Evolutionary conservation across 495 filamentous ascomycete genomes (phyloP).

Genomic region (Penicilliopsis zonata): DNA sequence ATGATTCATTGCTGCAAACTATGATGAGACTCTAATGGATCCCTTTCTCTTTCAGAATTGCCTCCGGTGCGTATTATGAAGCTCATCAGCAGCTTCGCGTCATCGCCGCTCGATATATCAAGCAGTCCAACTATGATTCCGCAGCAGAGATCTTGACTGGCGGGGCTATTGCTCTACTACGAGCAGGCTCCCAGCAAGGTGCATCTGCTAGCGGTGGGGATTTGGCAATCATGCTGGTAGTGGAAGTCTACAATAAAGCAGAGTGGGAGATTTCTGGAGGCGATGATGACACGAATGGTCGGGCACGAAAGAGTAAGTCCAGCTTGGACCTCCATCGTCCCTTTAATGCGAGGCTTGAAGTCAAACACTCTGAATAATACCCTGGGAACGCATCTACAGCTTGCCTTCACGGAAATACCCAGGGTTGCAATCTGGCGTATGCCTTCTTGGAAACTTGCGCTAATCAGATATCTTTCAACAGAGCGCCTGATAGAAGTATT

Average conservation of each 20-base stretch:
- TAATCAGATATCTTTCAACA: constrained; percentile 8
- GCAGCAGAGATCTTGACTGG: constrained; percentile 78
- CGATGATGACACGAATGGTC: constrained; percentile 29
- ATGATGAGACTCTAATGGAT: constrained; percentile 5
- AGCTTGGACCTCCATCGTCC: background rate
- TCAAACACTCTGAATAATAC: too few relatives aligned
- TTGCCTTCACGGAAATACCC: too few relatives aligned
- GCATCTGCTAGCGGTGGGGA: constrained; percentile 75
- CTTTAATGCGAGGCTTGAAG: too few relatives aligned
- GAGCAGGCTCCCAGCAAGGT: constrained; percentile 67
- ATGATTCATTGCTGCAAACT: background rate
- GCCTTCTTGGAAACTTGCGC: too few relatives aligned
- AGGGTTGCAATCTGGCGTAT: too few relatives aligned
- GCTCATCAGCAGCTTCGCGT: constrained; percentile 95
- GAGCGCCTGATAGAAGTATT: constrained; percentile 52
- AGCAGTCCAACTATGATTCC: constrained; percentile 65
- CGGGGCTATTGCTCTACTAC: constrained; percentile 73
- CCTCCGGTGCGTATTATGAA: constrained; percentile 90
- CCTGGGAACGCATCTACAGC: too few relatives aligned
- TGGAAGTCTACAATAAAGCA: constrained; percentile 80
- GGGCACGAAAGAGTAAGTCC: constrained; percentile 31
- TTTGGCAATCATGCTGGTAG: constrained; percentile 67
- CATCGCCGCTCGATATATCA: constrained; percentile 84
- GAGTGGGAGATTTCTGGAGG: constrained; percentile 58
- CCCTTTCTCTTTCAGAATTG: constrained; percentile 47